Evolutionary conservation across 2,329 filamentous ascomycete genomes (phyloP).

Genomic region (Gremmenia infestans): DNA sequence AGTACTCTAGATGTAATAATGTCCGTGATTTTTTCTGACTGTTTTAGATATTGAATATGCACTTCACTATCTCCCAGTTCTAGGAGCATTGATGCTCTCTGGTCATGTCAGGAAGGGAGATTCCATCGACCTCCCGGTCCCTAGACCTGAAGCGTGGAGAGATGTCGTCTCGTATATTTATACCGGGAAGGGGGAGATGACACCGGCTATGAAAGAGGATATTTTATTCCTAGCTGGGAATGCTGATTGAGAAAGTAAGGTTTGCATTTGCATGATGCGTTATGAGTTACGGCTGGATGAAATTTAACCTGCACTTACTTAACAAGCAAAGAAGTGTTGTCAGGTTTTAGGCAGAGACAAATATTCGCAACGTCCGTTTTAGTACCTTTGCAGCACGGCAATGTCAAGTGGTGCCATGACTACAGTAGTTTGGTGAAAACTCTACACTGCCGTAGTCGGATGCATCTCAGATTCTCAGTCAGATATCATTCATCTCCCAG

Average conservation of each 20-base stretch:
- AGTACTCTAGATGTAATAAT: constrained; percentile 24
- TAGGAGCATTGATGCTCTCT: constrained; percentile 51
- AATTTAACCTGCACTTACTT: no score
- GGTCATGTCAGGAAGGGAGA: constrained; percentile 48
- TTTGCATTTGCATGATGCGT: neutral
- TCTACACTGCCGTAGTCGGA: no score
- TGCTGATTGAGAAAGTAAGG: neutral
- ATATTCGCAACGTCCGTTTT: constrained; percentile 4
- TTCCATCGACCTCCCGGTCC: constrained; percentile 52
- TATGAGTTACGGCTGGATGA: no score
- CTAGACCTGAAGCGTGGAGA: constrained; percentile 50
- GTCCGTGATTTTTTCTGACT: neutral
- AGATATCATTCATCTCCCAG: no score
- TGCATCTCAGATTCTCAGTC: no score
- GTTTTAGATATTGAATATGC: constrained; percentile 44
- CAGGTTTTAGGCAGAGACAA: neutral
- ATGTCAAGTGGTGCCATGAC: neutral
- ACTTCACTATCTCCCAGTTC: constrained; percentile 45
- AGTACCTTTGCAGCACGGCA: constrained; percentile 9
- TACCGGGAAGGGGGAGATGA: constrained; percentile 43
- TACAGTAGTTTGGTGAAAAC: no score
- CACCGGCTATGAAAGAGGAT: constrained; percentile 45
- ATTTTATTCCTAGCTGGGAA: constrained; percentile 51
- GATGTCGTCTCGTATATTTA: constrained; percentile 53
- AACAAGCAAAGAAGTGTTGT: no score